Percentiles rank a stretch among this genome's conserved stretches.
Evolutionary conservation across 192 early-diverging fungal species (phyloP).

Genomic region (Irineochytrium annulatum): DNA sequence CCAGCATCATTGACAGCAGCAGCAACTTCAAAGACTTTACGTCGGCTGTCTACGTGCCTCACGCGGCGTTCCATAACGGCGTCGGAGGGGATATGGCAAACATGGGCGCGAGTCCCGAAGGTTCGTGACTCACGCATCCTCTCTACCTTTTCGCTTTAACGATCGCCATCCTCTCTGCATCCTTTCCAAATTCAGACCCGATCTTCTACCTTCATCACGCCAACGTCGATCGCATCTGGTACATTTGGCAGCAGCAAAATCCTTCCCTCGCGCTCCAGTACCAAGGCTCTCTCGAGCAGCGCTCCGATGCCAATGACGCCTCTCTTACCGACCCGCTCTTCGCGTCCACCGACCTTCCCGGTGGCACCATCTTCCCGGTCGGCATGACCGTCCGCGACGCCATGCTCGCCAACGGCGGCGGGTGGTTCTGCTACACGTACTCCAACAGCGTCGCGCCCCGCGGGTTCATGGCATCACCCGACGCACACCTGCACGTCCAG

Average conservation of each 20-base stretch:
- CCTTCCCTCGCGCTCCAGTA: neutral
- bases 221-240: slow-evolving; percentile 54
- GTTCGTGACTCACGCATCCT: too few relatives aligned
- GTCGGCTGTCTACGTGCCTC: slow-evolving; percentile 32
- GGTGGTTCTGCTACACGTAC: slow-evolving; percentile 17
- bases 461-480: too few relatives aligned
- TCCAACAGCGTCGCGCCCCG: too few relatives aligned
- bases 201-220: slow-evolving; percentile 65
- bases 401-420: slow-evolving; percentile 10
- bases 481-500: too few relatives aligned
- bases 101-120: too few relatives aligned
- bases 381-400: slow-evolving; percentile 4
- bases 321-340: neutral
- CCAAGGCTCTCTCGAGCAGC: neutral
- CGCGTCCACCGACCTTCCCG: neutral
- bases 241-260: slow-evolving; percentile 12
- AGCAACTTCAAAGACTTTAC: slow-evolving; percentile 26
- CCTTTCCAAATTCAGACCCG: slow-evolving; percentile 35
- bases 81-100: slow-evolving; percentile 46
- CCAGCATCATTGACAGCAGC: neutral
- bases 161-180: neutral
- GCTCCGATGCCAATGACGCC: slow-evolving; percentile 1
- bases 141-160: slow-evolving; percentile 34
- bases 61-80: slow-evolving; percentile 34
- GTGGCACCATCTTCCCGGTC: neutral